Percentiles rank a stretch among this genome's conserved stretches.
phyloP scores from a whole-genome alignment of 495 filamentous ascomycete species.

The Hypoxylon cercidicola region DNA sequence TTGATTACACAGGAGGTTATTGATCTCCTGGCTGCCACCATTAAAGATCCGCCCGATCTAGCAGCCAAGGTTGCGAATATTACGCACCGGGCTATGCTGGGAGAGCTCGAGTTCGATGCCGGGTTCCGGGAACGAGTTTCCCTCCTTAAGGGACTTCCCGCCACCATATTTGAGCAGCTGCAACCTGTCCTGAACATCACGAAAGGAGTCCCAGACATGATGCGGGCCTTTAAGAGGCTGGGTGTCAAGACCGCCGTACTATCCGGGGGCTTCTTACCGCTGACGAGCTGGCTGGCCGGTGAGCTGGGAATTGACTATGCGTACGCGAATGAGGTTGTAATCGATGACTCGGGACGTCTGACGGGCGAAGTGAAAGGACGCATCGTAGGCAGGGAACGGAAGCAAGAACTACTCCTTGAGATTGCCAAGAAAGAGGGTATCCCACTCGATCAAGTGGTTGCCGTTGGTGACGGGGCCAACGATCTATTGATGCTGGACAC shows the following conservation, averaged over 20 bases:
- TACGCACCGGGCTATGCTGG: conserved; percentile 93
- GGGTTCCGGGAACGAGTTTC: conserved; percentile 81
- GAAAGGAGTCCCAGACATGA: conserved; percentile 78
- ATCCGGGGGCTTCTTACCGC: conserved; percentile 89
- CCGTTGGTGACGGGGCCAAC: conserved; percentile 94
- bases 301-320: conserved; percentile 86
- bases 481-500: conserved; percentile 91
- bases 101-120: conserved; percentile 91
- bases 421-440: conserved; percentile 81
- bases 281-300: conserved; percentile 84
- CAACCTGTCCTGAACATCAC: conserved; percentile 79
- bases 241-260: conserved; percentile 89
- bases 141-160: conserved; percentile 81
- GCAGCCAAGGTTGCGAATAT: conserved; percentile 70
- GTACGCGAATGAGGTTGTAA: conserved; percentile 84
- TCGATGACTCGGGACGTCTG: conserved; percentile 68
- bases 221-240: conserved; percentile 73
- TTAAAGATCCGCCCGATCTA: conserved; percentile 69
- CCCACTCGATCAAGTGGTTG: conserved; percentile 77
- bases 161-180: conserved; percentile 83
- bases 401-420: conserved; percentile 77
- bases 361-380: conserved; percentile 81
- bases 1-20: conserved; percentile 97
- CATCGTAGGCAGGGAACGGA: conserved; percentile 85
- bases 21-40: conserved; percentile 86